phyloP scores from a whole-genome alignment of 23 red algal species.

The Gracilaria domingensis region DNA sequence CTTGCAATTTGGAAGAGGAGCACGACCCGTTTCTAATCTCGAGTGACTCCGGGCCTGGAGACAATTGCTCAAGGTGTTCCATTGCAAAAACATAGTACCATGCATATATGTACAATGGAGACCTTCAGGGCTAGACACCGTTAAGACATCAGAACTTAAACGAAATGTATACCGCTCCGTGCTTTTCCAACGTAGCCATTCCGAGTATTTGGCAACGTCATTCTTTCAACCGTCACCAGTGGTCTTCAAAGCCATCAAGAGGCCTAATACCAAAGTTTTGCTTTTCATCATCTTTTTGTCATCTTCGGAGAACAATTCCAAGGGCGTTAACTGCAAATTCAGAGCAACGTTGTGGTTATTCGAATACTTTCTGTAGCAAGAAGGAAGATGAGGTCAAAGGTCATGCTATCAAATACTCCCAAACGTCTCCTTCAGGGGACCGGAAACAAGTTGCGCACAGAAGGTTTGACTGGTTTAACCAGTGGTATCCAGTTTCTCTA shows the following conservation, averaged over 20 bases:
- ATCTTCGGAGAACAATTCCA: neutral
- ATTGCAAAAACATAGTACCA: too few species aligned
- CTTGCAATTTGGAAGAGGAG: too few species aligned
- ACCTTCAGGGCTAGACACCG: too few species aligned
- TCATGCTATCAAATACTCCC: neutral
- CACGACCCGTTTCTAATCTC: too few species aligned
- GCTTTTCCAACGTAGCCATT: neutral
- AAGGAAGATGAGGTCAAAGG: neutral
- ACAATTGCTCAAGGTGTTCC: too few species aligned
- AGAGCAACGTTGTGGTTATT: neutral
- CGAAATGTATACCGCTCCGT: neutral
- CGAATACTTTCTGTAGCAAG: neutral
- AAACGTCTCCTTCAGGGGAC: neutral
- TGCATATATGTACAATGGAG: too few species aligned
- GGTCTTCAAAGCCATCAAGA: neutral
- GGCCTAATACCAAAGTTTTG: neutral
- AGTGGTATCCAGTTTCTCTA: constrained; percentile 71
- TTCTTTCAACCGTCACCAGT: neutral
- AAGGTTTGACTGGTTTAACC: constrained; percentile 51
- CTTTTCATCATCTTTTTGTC: neutral
- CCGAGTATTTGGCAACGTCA: neutral
- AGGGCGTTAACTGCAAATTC: neutral
- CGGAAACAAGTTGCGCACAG: neutral
- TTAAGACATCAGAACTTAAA: too few species aligned
- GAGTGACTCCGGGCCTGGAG: too few species aligned